A percentile compares a stretch with the other conserved stretches of the same genome.
Evolutionary conservation across 1,284 basidiomycete genomes (phyloP).

Genomic region (Ganoderma lucidum): DNA sequence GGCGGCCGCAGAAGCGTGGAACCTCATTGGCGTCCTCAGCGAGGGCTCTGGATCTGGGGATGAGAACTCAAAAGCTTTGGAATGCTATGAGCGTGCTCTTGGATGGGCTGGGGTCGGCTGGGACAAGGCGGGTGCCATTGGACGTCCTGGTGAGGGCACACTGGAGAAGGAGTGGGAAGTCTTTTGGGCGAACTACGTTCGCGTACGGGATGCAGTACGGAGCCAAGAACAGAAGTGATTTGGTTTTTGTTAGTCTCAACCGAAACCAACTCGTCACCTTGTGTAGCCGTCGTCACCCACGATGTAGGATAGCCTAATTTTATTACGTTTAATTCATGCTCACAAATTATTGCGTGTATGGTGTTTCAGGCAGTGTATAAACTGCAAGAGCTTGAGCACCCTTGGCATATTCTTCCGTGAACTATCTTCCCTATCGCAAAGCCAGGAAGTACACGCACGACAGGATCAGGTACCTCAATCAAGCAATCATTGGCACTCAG

Average conservation of each 20-base stretch:
- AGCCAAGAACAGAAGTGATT: constrained; percentile 24
- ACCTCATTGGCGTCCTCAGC: constrained; percentile 59
- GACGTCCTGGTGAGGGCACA: constrained; percentile 57
- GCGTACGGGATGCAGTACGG: constrained; percentile 44
- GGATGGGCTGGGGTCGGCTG: constrained; percentile 64
- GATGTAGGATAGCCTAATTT: no score
- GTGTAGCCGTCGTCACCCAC: no score
- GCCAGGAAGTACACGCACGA: background rate
- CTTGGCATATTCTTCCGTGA: background rate
- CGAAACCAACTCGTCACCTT: no score
- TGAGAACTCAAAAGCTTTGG: constrained; percentile 50
- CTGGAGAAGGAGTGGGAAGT: constrained; percentile 65
- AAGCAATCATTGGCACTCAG: background rate
- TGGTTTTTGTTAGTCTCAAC: background rate
- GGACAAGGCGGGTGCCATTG: constrained; percentile 45
- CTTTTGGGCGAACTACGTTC: constrained; percentile 58
- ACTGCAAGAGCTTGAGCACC: no score
- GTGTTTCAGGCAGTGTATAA: no score
- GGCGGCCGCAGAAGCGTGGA: constrained; percentile 76
- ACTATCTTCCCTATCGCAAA: background rate
- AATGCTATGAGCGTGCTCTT: constrained; percentile 68
- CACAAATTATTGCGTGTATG: no score
- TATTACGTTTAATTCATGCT: no score
- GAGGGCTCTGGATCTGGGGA: constrained; percentile 46
- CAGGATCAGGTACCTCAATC: background rate